Base-by-base conservation (phyloP, 495 filamentous ascomycete genomes). In the Cairneyella variabilis region DNA sequence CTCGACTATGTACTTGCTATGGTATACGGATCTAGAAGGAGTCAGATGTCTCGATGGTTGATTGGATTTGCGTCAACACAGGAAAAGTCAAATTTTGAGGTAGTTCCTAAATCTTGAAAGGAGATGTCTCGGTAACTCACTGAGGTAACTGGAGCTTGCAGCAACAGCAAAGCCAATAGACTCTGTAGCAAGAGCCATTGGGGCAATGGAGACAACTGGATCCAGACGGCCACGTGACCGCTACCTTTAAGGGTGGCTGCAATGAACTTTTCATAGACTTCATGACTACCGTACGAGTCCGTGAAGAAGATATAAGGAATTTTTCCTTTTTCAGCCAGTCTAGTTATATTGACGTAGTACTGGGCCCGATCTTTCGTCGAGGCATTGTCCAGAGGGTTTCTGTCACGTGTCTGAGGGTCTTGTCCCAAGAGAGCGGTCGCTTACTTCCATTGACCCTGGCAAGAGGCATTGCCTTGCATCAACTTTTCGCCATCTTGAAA, bases 151-250 rank as follows among this genome's bases (percentile, higher is more conserved):
- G n/a, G n/a, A n/a, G n/a, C n/a, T n/a, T n/a, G n/a, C n/a, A n/a
- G n/a, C n/a, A n/a, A n/a, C n/a, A n/a, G n/a, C n/a, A n/a, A n/a
- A n/a, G n/a, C n/a, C n/a, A n/a, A n/a, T n/a, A n/a, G n/a, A n/a
- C 22, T 53, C 45, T 21, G 50, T 53, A 2, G 37, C 50, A 3
- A 39, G 34, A 17, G 53, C 53, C 53, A 56, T 56, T 4, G 53
- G 34, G 6, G 53, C 43, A 11, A 56, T 28, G 3, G 28, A 14
- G 3, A 44, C 16, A 7, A 41, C n/a, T 22, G 53, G 53, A 43
- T 50, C 53, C 9, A 49, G 32, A n/a, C 34, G 7, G 11, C 40
- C 17, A 34, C 28, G 27, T 49, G 45, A 16, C 34, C 32, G 20
- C 53, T 46, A 17, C 36, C 44, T 44, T 32, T 49, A 32, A 32